A percentile compares a stretch with the other conserved stretches of the same genome.
Conservation (phyloP, 2,329 filamentous ascomycete species). For the Fusarium secorum region DNA sequence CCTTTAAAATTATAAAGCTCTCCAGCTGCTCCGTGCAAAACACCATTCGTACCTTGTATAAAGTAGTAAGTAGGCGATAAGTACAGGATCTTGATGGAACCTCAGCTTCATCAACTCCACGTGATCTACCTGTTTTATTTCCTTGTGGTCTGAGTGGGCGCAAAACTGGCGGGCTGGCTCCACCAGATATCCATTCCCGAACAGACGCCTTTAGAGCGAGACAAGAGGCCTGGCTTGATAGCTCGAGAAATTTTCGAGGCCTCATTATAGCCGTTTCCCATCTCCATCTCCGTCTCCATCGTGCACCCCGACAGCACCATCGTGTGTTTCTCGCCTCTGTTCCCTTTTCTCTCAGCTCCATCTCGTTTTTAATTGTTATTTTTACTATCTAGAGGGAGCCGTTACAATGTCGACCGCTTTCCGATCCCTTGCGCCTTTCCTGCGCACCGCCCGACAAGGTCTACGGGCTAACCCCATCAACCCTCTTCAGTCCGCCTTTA, state of each 20-base stretch:
- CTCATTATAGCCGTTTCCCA: constrained; percentile 37
- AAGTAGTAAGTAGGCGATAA: neutral
- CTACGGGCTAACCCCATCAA: constrained; percentile 74
- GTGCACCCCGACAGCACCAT: constrained; percentile 28
- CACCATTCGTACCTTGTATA: neutral
- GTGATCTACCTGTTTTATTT: constrained; percentile 32
- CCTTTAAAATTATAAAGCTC: no score
- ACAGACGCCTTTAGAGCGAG: constrained; percentile 25
- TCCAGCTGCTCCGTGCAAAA: neutral
- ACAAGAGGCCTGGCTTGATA: constrained; percentile 23
- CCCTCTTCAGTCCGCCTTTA: constrained; percentile 77
- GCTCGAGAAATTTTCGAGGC: constrained; percentile 51
- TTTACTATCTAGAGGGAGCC: constrained; percentile 32
- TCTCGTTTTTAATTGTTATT: constrained; percentile 40
- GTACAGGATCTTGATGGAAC: neutral
- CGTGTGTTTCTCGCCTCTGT: constrained; percentile 30
- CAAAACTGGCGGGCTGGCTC: constrained; percentile 24
- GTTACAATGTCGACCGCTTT: constrained; percentile 81
- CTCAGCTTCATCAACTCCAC: constrained; percentile 20
- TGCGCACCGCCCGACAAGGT: constrained; percentile 81
- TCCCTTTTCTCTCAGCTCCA: constrained; percentile 17
- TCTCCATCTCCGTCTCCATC: constrained; percentile 4
- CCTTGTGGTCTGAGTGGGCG: constrained; percentile 30
- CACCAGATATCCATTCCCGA: constrained; percentile 20
- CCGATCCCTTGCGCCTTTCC: constrained; percentile 78